Base-by-base conservation (phyloP, 2,329 filamentous ascomycete species). In the Fusarium compactum region DNA sequence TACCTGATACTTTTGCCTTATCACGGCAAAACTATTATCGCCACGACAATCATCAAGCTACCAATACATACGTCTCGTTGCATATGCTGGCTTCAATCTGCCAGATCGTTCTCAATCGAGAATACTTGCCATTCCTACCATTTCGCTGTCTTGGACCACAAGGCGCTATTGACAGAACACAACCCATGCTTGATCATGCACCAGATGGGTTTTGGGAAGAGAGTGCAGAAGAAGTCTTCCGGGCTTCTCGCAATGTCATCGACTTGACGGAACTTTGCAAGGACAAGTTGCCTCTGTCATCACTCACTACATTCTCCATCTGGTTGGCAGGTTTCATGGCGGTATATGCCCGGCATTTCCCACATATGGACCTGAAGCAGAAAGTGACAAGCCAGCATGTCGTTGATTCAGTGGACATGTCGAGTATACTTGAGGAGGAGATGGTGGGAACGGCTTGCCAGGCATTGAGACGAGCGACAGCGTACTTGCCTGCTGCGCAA, bases 281-380 rank as follows among this genome's bases (percentile, higher is more conserved):
- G 57, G 85, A 87, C 58, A 87, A 87, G 58, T 80, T 92, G 3
- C 88, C 90, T 2, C 87, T 92, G 77, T 93, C 91, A 2, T 89
- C 90, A 0, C 85, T 92, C 34, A 85, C 90, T 6, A 85, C 88
- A 6, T 93, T 92, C 74, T 87, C 90, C 4, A 83, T 91, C 41
- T 93, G 90, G 83, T 87, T 86, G 14, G 89, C 90, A 1, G 86
- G 87, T 0, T 91, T 92, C 72, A 84, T 88, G 18, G 89, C 89
- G 34, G 83, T 92, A 4, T 93, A 93, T 76, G 88, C 87, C 14
- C 83, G 85, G 46, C 87, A 90, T 73, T 93, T 93, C 60, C 89
- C 89, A 0, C 85, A 87, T 61, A 92, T 93, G 89, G 91, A 93
- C 71, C 82, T 82, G 2, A 80, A 86, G 14, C 79, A 56, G 34